These are phyloP conservation scores for Conoideocrella luteorostrata DNA, from an alignment of 2,329 filamentous ascomycete species.

Conservation along the genomic window DNA sequence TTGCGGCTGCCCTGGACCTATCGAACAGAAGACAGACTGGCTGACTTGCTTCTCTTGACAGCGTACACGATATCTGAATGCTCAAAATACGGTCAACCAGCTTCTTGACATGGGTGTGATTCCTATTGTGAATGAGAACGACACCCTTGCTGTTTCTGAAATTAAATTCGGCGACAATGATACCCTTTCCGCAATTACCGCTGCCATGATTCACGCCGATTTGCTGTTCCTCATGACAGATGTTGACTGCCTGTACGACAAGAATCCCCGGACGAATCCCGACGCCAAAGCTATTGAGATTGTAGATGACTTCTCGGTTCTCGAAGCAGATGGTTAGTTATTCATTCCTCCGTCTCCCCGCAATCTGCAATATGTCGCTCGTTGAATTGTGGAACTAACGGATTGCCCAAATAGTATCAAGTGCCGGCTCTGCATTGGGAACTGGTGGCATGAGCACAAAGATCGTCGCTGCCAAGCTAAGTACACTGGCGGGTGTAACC, in stretches of 20 bases:
- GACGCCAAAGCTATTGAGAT: constrained; percentile 88
- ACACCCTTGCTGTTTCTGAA: constrained; percentile 92
- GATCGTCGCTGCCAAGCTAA: constrained; percentile 85
- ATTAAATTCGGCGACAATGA: constrained; percentile 99
- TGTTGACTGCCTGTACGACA: constrained; percentile 94
- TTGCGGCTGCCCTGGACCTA: too few species aligned
- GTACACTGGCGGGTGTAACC: constrained; percentile 89
- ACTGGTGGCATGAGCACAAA: constrained; percentile 98
- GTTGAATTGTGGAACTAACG: constrained; percentile 12
- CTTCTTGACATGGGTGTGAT: constrained; percentile 92
- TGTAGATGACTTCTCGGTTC: constrained; percentile 76
- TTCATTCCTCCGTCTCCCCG: neutral
- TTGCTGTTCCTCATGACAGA: constrained; percentile 98
- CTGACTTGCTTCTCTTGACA: constrained; percentile 24
- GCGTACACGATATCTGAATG: constrained; percentile 91
- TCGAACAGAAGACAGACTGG: neutral
- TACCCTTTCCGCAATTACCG: constrained; percentile 91
- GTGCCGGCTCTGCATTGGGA: constrained; percentile 78
- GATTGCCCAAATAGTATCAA: constrained; percentile 56
- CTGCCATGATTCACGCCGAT: constrained; percentile 94
- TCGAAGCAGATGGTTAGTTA: constrained; percentile 69
- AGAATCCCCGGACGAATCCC: constrained; percentile 79
- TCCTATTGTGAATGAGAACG: constrained; percentile 98
- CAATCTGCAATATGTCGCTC: neutral
- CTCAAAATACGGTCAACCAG: constrained; percentile 89